Evolutionary conservation across 441 rosid genomes (phyloP), one percentile per base, ranked within the genome.

Genomic region (Isatis lusitanica): DNA sequence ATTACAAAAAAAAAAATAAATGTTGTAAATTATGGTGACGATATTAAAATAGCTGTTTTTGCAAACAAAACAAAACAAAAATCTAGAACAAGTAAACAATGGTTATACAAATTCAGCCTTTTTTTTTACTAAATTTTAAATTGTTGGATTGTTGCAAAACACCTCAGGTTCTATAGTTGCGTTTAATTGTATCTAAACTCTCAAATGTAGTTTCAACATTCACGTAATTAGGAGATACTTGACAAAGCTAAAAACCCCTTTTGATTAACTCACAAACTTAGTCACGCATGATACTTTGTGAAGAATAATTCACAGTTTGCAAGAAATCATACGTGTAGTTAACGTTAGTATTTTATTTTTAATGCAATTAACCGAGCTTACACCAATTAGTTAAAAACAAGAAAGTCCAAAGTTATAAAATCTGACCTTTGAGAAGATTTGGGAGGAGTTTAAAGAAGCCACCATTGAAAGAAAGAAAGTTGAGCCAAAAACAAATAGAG

Each of bases 381-480:
- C 24, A 42, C 13, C 16, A 48, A 47, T 35, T 57, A 66, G 56
- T 59, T 39, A 13, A 4, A 60, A 17, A 63, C 44, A 31, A 33
- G 31, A 30, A 40, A 58, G 3, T 60, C 21, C 1, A 55, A 24
- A 38, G 1, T 21, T 21, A 21, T 55, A 55, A 55, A 24, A 9
- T 11, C 44, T 36, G 35, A 86, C 93, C 85, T 73, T 15, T 79
- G 31, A 82, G 40, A 58, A 59, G 58, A 55, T 81, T 86, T 44
- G 57, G 15, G 5, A 78, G 44, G 59, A 85, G 79, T 56, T 24
- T 47, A 73, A 79, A 60, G 56, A 79, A 31, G 9, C 96, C 94
- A 38, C 87, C 90, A 65, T 90, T 87, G 75, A 16, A 51, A 35
- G 86, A 74, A 3, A 82, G 56, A 51, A 90, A 81, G 74, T 88